Evolutionary conservation across 1,139 yeast species (phyloP).

Genomic region (Saccharomyces hybrid): DNA sequence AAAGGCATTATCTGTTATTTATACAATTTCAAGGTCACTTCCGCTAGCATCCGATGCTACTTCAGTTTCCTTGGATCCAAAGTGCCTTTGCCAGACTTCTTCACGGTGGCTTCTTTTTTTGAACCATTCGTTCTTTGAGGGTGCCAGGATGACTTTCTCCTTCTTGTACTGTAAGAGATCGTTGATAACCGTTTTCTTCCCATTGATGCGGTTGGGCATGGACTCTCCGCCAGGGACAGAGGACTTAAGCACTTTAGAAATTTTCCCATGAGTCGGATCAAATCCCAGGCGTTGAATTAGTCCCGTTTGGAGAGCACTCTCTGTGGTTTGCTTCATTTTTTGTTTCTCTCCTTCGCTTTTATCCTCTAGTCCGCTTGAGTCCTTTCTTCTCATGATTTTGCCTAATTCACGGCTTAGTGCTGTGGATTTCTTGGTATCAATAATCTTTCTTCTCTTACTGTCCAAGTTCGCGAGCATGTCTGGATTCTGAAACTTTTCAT

Average conservation of each 20-base stretch:
- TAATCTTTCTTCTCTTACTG: conserved; percentile 24
- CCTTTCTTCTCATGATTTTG: conserved; percentile 8
- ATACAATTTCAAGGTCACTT: conserved; percentile 35
- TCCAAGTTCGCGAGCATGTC: conserved; percentile 35
- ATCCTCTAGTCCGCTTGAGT: background rate
- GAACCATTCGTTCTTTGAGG: conserved; percentile 26
- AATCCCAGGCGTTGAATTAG: conserved; percentile 42
- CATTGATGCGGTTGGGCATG: conserved; percentile 9
- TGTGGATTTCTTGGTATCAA: conserved; percentile 20
- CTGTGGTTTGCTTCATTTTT: conserved; percentile 16
- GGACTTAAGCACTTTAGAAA: conserved; percentile 15
- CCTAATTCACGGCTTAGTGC: conserved; percentile 16
- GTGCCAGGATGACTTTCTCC: conserved; percentile 28
- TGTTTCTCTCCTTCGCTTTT: conserved; percentile 8
- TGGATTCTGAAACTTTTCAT: conserved; percentile 43
- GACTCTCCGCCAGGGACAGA: background rate
- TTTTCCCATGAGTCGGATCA: conserved; percentile 40
- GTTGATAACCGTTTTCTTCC: conserved; percentile 23
- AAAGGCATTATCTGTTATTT: background rate
- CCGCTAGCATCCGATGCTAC: conserved; percentile 22
- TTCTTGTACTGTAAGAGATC: conserved; percentile 30
- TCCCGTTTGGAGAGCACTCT: conserved; percentile 35
- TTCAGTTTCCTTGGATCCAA: conserved; percentile 7
- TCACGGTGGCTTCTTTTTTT: conserved; percentile 24
- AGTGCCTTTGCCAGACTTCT: conserved; percentile 21